Evolutionary conservation across 345 rosid genomes (phyloP).

Genomic region (Sisymbrium irio): DNA sequence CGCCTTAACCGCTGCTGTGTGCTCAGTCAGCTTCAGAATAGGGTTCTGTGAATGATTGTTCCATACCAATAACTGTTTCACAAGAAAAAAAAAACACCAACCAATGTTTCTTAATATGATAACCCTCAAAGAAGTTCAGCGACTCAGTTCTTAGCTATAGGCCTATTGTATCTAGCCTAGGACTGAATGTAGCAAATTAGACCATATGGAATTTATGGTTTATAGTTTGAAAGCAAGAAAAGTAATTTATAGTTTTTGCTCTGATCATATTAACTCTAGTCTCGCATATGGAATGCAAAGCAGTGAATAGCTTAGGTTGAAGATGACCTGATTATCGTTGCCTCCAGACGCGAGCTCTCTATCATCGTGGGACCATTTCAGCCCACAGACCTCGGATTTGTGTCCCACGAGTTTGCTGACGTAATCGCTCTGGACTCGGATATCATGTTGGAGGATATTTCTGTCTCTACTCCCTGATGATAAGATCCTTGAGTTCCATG

Average conservation of each 20-base stretch:
- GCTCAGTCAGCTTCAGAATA: slow-evolving; percentile 68
- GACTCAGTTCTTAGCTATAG: neutral
- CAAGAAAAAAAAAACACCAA: neutral
- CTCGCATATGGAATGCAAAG: neutral
- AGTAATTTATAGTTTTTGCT: neutral
- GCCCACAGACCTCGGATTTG: slow-evolving; percentile 95
- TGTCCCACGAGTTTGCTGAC: slow-evolving; percentile 84
- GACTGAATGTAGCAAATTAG: neutral
- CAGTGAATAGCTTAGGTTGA: neutral
- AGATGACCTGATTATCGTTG: slow-evolving; percentile 87
- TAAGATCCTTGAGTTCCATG: slow-evolving; percentile 87
- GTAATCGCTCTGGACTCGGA: slow-evolving; percentile 69
- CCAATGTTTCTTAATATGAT: neutral
- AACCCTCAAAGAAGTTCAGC: neutral
- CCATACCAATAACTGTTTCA: slow-evolving; percentile 82
- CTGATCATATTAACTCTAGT: neutral
- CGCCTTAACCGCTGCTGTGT: slow-evolving; percentile 98
- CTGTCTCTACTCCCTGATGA: slow-evolving; percentile 96
- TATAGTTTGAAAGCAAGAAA: neutral
- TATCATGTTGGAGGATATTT: slow-evolving; percentile 92
- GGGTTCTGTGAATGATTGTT: slow-evolving; percentile 93
- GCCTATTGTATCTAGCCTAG: neutral
- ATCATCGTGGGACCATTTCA: slow-evolving; percentile 97
- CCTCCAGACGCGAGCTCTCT: slow-evolving; percentile 99
- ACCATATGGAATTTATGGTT: neutral